Evolutionary conservation across 306 rosid species (phyloP), one percentile per base, ranked within the genome.

Genomic region (Vigna nakashimae): DNA sequence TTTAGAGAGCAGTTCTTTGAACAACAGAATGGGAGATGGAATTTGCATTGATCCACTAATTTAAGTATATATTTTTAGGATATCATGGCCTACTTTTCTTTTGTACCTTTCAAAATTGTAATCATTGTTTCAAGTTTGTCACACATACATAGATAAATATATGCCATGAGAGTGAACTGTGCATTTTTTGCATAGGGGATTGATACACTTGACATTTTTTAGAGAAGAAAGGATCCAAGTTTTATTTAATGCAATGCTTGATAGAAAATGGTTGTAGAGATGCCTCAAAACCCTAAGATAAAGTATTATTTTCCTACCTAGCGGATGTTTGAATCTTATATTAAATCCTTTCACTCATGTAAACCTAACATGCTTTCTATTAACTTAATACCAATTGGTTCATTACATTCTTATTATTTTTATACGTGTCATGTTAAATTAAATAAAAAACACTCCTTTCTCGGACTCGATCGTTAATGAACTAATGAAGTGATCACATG

Each of bases 311-410:
- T 87, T 59, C 68, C 24, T 63, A 79, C 85, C 87, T 82, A 82
- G 76, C 76, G 59, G 40, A 65, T 84, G 60, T 22, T 67, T 75
- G 42, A 65, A 16, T 64, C 49, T 58, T 20, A 71, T 46, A 28
- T 75, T 56, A 78, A 83, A 17, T 71, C 67, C 64, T 48, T 84
- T 79, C 86, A 84, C 83, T 84, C 22, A 34, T 50, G 76, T 58
- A 82, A 79, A 81, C 79, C 51, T 63, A 45, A 24, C 68, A 67
- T 62, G 69, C 59, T 73, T 79, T 17, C 12, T 64, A 49, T 79
- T 71, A 79, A 55, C 32, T 62, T 69, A 74, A 74, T 49, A 59
- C 11, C 59, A 73, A 81, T 32, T 77, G 49, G 86, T 67, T 14
- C 12, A 38, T 58, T 15, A 49, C 22, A 57, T 7, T 24, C 43